Percentiles rank a stretch among this genome's conserved stretches.
Conservation (phyloP, 2,329 filamentous ascomycete species). For the Pseudogymnoascus pannorum region DNA sequence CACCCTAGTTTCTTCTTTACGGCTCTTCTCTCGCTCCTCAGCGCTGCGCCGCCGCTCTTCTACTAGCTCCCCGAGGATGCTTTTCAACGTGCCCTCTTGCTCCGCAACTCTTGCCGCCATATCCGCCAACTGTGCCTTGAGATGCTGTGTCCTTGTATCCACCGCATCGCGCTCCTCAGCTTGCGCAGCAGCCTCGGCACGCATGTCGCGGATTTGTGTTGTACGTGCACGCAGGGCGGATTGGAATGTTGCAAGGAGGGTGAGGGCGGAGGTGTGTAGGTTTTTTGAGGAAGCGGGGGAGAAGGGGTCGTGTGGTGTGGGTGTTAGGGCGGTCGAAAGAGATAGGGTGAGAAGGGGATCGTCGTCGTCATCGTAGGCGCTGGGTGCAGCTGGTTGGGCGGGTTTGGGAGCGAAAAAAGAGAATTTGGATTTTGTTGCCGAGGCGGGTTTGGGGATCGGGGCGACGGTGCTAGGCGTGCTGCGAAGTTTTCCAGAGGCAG, state of each 20-base stretch:
- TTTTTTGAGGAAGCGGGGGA: conserved; percentile 55
- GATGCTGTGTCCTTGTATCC: conserved; percentile 43
- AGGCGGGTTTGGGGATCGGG: not conserved
- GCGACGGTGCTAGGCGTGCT: not conserved
- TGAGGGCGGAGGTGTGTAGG: conserved; percentile 49
- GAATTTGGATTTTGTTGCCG: not conserved
- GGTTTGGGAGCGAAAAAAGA: not conserved
- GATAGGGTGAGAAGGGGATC: not conserved
- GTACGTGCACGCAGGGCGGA: conserved; percentile 49
- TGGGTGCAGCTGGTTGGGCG: not conserved
- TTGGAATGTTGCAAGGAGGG: conserved; percentile 50
- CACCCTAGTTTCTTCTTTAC: not conserved
- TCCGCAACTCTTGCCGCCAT: conserved; percentile 48
- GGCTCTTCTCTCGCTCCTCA: conserved; percentile 20
- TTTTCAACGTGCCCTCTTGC: conserved; percentile 44
- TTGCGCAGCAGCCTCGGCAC: conserved; percentile 46
- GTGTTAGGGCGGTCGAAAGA: conserved; percentile 16
- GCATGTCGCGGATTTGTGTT: conserved; percentile 42
- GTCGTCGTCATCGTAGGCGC: not conserved
- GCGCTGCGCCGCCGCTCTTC: conserved; percentile 39
- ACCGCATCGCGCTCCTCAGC: conserved; percentile 50
- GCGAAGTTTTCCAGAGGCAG: not conserved
- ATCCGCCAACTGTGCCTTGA: conserved; percentile 53
- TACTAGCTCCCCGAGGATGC: conserved; percentile 43
- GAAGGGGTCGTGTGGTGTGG: conserved; percentile 42